Percentiles rank a stretch among this genome's conserved stretches.
phyloP scores from a whole-genome alignment of 495 filamentous ascomycete genomes.

The Bombardia bombarda region DNA sequence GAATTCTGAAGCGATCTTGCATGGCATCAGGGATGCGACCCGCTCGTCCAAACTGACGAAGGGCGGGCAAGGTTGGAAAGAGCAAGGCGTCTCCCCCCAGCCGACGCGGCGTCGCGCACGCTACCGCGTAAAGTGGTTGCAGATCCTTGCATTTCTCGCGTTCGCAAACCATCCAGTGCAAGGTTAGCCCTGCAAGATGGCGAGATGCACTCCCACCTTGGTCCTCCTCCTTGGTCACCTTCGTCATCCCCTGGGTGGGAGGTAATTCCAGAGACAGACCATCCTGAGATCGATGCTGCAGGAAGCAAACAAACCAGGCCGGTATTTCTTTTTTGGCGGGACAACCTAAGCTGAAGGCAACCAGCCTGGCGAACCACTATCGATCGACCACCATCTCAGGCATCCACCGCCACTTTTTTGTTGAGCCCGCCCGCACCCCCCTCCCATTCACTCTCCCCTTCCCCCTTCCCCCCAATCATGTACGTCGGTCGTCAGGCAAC shows the following conservation, averaged over 20 bases:
- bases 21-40: not conserved
- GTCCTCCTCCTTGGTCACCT: too few relatives aligned
- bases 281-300: too few relatives aligned
- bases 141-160: not conserved
- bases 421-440: constrained; percentile 3
- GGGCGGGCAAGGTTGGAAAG: too few relatives aligned
- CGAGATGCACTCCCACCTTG: too few relatives aligned
- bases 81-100: not conserved
- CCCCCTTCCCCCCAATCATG: not conserved
- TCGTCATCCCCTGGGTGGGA: too few relatives aligned
- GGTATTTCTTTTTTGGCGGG: too few relatives aligned
- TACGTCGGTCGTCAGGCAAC: constrained; percentile 15
- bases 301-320: constrained; percentile 4
- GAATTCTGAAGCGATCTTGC: too few relatives aligned
- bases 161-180: not conserved
- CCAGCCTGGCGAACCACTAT: constrained; percentile 1
- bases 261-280: too few relatives aligned
- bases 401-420: constrained; percentile 10
- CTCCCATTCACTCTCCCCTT: not conserved
- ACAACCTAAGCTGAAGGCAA: constrained; percentile 1
- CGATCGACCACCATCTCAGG: not conserved
- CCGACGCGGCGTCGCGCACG: constrained; percentile 3
- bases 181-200: not conserved
- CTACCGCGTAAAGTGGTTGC: constrained; percentile 4
- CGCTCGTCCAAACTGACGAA: not conserved